Percentiles rank a stretch among this genome's conserved stretches.
Evolutionary conservation across 495 filamentous ascomycete genomes (phyloP).

Genomic region (Penicillium herquei): DNA sequence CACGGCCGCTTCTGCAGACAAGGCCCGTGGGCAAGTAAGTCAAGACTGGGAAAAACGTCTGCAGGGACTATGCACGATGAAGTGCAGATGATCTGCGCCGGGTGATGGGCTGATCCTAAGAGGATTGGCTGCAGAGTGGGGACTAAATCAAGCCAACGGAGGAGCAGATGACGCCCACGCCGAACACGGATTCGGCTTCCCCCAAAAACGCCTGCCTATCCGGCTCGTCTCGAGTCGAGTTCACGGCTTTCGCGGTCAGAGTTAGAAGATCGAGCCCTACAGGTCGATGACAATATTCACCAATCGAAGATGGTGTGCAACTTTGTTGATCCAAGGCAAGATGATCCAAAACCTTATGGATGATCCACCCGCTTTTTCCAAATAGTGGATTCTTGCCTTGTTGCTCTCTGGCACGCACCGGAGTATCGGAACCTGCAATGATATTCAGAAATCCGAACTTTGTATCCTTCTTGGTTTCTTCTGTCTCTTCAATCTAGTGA

Average conservation of each 20-base stretch:
- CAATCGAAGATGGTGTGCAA: neutral
- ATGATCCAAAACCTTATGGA: constrained; percentile 18
- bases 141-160: constrained; percentile 26
- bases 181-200: constrained; percentile 32
- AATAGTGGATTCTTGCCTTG: constrained; percentile 7
- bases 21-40: constrained; percentile 22
- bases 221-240: constrained; percentile 10
- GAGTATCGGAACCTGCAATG: constrained; percentile 1
- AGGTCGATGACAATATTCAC: neutral
- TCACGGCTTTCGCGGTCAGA: neutral
- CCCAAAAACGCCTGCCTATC: constrained; percentile 24
- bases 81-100: constrained; percentile 59
- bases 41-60: constrained; percentile 31
- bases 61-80: constrained; percentile 49
- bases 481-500: neutral
- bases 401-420: constrained; percentile 16
- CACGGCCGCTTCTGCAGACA: constrained; percentile 24
- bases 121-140: constrained; percentile 29
- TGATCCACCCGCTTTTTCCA: constrained; percentile 14
- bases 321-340: constrained; percentile 8
- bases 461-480: neutral
- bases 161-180: constrained; percentile 41
- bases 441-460: constrained; percentile 6
- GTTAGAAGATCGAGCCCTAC: constrained; percentile 9
- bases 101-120: constrained; percentile 18